phyloP scores from a whole-genome alignment of 345 rosid species.

The Atalantia buxifolia region DNA sequence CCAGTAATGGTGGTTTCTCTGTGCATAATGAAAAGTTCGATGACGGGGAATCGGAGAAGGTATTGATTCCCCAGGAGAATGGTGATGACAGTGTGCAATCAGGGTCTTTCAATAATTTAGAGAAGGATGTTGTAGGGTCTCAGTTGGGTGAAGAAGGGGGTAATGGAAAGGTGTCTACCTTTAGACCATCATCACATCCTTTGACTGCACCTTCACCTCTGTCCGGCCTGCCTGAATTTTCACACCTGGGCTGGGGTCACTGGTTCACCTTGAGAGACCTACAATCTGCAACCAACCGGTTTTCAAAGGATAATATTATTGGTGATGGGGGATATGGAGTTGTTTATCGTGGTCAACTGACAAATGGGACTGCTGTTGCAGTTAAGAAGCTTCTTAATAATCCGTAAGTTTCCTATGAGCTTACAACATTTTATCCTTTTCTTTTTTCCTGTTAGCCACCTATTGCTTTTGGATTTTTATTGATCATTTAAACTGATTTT shows the following conservation, averaged over 20 bases:
- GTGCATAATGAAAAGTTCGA: slow-evolving; percentile 48
- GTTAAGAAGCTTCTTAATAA: slow-evolving; percentile 93
- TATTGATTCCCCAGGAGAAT: slow-evolving; percentile 40
- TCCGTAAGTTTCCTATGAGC: slow-evolving; percentile 53
- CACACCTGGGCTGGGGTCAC: slow-evolving; percentile 96
- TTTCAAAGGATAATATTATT: slow-evolving; percentile 75
- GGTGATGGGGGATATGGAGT: slow-evolving; percentile 99
- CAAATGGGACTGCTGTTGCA: slow-evolving; percentile 79
- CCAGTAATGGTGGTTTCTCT: slow-evolving; percentile 40
- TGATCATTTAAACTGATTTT: slow-evolving; percentile 6
- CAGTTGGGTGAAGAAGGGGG: slow-evolving; percentile 48
- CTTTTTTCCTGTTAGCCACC: not conserved
- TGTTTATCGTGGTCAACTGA: slow-evolving; percentile 72
- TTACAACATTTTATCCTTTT: not conserved
- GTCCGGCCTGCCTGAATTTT: slow-evolving; percentile 78
- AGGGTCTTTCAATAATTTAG: slow-evolving; percentile 51
- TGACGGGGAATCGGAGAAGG: slow-evolving; percentile 67
- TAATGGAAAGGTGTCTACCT: slow-evolving; percentile 24
- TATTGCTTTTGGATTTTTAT: not conserved
- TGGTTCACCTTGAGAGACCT: slow-evolving; percentile 97
- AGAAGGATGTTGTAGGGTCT: slow-evolving; percentile 42
- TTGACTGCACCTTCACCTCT: slow-evolving; percentile 70
- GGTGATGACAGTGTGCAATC: slow-evolving; percentile 55
- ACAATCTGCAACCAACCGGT: slow-evolving; percentile 70
- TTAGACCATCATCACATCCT: slow-evolving; percentile 50